phyloP scores from a whole-genome alignment of 2,329 filamentous ascomycete species.

The Paracoccidioides brasiliensis region DNA sequence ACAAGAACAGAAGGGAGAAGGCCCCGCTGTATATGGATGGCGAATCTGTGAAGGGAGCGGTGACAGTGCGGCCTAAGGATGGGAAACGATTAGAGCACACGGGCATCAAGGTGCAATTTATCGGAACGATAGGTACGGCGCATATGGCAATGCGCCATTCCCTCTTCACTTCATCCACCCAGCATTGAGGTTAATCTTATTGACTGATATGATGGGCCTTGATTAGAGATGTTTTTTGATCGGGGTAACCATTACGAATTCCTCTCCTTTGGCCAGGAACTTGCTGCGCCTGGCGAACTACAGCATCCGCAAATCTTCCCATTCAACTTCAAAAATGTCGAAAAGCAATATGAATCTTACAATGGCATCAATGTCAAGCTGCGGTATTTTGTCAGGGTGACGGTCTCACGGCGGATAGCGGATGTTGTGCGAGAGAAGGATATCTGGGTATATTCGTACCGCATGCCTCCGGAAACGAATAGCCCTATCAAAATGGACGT shows the following conservation, averaged over 20 bases:
- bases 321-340: conserved; percentile 99
- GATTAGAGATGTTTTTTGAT: conserved; percentile 96
- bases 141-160: not conserved
- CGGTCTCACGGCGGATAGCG: conserved; percentile 90
- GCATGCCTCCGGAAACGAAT: conserved; percentile 96
- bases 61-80: conserved; percentile 93
- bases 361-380: conserved; percentile 99
- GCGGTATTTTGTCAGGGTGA: conserved; percentile 95
- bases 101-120: conserved; percentile 99
- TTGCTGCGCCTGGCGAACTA: conserved; percentile 90
- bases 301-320: conserved; percentile 98
- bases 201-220: conserved; percentile 4
- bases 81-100: conserved; percentile 96
- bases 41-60: conserved; percentile 91
- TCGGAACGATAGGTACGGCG: conserved; percentile 78
- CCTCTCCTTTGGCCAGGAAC: conserved; percentile 88
- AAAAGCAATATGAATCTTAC: conserved; percentile 99
- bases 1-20: conserved; percentile 95
- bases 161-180: not conserved
- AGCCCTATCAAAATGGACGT: conserved; percentile 99
- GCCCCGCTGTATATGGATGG: conserved; percentile 95
- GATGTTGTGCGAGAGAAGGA: conserved; percentile 98
- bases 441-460: conserved; percentile 98
- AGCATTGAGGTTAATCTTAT: conserved; percentile 3
- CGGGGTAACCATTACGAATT: conserved; percentile 99